A percentile compares a stretch with the other conserved stretches of the same genome.
These are phyloP conservation scores for Nannochloris sp. DNA, from an alignment of 139 green algal species.

Conservation along the genomic window DNA sequence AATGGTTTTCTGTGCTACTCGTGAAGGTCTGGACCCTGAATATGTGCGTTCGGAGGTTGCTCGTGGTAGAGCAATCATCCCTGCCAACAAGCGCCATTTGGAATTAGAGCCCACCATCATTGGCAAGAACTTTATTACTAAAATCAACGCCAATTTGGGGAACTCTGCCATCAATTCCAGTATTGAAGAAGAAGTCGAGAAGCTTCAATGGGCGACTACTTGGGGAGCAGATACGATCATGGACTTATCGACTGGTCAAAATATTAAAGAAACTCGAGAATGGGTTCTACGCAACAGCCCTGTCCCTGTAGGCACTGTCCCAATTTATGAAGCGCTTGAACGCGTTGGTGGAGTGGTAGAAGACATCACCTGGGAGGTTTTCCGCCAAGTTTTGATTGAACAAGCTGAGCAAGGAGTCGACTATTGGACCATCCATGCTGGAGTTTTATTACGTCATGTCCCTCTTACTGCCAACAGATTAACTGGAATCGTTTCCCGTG, in stretches of 20 bases:
- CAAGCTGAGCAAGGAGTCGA: slow-evolving; percentile 95
- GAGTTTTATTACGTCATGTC: slow-evolving; percentile 85
- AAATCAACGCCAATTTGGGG: slow-evolving; percentile 97
- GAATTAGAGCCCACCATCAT: slow-evolving; percentile 92
- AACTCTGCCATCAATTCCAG: slow-evolving; percentile 82
- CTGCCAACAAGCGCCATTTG: slow-evolving; percentile 86
- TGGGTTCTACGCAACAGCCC: slow-evolving; percentile 91
- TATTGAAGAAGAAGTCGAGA: slow-evolving; percentile 97
- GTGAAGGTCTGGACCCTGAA: slow-evolving; percentile 84
- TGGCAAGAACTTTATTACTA: slow-evolving; percentile 85
- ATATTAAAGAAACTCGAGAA: slow-evolving; percentile 94
- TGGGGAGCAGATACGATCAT: slow-evolving; percentile 96
- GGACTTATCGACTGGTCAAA: slow-evolving; percentile 86
- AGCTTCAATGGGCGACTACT: slow-evolving; percentile 88
- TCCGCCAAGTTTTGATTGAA: slow-evolving; percentile 79
- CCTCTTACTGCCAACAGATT: slow-evolving; percentile 83
- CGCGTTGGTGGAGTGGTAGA: slow-evolving; percentile 72
- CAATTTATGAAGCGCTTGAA: slow-evolving; percentile 87
- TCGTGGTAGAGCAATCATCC: slow-evolving; percentile 91
- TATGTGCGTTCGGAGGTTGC: slow-evolving; percentile 90
- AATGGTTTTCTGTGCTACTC: slow-evolving; percentile 83
- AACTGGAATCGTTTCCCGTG: slow-evolving; percentile 90
- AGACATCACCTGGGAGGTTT: slow-evolving; percentile 94
- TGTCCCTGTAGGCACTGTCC: slow-evolving; percentile 80
- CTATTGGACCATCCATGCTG: slow-evolving; percentile 97